phyloP scores from a whole-genome alignment of 768 basidiomycete genomes.

The Chalciporus piperatus region DNA sequence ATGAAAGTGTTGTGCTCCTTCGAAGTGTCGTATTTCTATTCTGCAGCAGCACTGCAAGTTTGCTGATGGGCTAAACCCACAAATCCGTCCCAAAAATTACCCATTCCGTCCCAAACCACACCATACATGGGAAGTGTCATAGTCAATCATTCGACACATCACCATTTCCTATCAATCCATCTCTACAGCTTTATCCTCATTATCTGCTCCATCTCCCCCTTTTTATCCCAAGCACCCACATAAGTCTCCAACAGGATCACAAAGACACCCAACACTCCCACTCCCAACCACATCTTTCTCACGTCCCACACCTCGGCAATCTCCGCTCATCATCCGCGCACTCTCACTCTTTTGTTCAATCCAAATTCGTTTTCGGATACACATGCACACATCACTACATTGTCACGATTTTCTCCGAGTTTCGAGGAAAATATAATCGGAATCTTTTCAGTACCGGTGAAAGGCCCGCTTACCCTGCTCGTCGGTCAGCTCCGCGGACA shows the following conservation, averaged over 20 bases:
- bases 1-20: constrained; percentile 31
- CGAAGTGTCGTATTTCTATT: constrained; percentile 35
- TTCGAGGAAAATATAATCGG: background rate
- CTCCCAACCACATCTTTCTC: background rate
- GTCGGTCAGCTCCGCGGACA: background rate
- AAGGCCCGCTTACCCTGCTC: background rate
- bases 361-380: background rate
- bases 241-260: no score
- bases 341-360: no score
- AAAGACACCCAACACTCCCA: no score
- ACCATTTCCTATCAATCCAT: no score
- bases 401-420: background rate
- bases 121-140: constrained; percentile 4
- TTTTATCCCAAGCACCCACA: no score
- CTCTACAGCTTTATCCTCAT: no score
- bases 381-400: background rate
- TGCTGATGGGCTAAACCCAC: constrained; percentile 19
- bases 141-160: no score
- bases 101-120: constrained; percentile 17
- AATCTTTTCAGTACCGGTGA: background rate
- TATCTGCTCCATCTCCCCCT: no score
- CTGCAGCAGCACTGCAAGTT: constrained; percentile 25
- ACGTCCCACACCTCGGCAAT: constrained; percentile 14
- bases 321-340: constrained; percentile 11
- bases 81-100: background rate